These are phyloP conservation scores for Penicillium rolfsii DNA, from an alignment of 2,329 filamentous ascomycete genomes.

Conservation along the genomic window DNA sequence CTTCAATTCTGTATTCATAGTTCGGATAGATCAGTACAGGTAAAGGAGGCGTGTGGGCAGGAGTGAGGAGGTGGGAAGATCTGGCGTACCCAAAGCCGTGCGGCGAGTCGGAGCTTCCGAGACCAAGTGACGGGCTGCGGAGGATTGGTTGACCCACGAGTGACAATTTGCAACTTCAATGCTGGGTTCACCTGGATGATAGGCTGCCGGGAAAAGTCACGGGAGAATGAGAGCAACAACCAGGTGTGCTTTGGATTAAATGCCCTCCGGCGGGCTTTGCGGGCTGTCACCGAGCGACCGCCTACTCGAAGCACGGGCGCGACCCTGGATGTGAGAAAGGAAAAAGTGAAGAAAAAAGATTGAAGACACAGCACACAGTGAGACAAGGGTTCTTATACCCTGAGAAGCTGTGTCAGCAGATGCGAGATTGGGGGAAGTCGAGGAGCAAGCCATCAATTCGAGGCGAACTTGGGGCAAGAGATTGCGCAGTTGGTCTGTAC, in stretches of 20 bases:
- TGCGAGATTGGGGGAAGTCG: constrained; percentile 6
- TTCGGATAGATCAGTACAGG: neutral
- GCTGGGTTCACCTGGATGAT: neutral
- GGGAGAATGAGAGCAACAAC: neutral
- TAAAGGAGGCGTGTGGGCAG: neutral
- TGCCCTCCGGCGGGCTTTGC: constrained; percentile 16
- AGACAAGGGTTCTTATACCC: constrained; percentile 8
- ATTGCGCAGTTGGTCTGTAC: constrained; percentile 18
- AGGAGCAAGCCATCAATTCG: constrained; percentile 15
- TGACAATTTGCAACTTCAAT: neutral
- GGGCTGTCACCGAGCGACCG: constrained; percentile 16
- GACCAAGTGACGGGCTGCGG: constrained; percentile 1
- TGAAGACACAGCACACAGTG: constrained; percentile 2
- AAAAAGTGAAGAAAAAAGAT: neutral
- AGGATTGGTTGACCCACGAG: neutral
- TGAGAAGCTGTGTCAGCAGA: constrained; percentile 16
- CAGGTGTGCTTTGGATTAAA: neutral
- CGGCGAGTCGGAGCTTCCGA: constrained; percentile 5
- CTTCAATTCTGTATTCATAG: neutral
- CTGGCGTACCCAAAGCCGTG: constrained; percentile 10
- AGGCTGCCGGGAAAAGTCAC: neutral
- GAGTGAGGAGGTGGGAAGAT: constrained; percentile 11
- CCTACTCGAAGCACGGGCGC: constrained; percentile 6
- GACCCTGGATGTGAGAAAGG: constrained; percentile 1
- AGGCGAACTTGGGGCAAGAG: constrained; percentile 18